Percentiles rank a stretch among this genome's conserved stretches.
Evolutionary conservation across 768 basidiomycete species (phyloP).

Genomic region (Podaxis rugospora): DNA sequence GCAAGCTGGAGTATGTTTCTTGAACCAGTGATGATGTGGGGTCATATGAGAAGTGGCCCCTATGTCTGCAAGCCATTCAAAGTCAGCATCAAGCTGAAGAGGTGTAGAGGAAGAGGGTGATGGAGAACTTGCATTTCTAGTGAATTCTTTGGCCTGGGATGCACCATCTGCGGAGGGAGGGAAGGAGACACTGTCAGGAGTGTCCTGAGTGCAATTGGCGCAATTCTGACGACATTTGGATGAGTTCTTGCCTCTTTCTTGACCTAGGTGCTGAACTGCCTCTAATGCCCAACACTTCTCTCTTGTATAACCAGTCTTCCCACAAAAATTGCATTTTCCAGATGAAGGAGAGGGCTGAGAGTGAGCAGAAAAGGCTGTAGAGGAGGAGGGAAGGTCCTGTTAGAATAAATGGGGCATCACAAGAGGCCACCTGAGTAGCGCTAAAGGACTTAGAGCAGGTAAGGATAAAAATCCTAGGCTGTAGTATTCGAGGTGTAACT

Average conservation of each 20-base stretch:
- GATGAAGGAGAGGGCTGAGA: too few relatives aligned
- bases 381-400: too few relatives aligned
- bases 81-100: background rate
- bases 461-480: too few relatives aligned
- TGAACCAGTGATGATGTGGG: background rate
- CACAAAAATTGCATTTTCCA: too few relatives aligned
- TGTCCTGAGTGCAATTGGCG: background rate
- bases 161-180: conserved; percentile 16
- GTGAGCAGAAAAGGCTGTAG: too few relatives aligned
- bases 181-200: background rate
- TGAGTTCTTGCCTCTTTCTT: background rate
- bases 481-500: too few relatives aligned
- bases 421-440: too few relatives aligned
- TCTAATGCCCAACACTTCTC: background rate
- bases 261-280: too few relatives aligned
- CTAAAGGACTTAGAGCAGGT: too few relatives aligned
- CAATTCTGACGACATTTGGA: background rate
- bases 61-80: conserved; percentile 15
- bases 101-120: background rate
- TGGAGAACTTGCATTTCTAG: background rate
- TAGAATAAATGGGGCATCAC: too few relatives aligned
- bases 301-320: too few relatives aligned
- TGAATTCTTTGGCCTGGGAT: conserved; percentile 26
- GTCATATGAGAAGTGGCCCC: conserved; percentile 19
- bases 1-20: too few relatives aligned